Percentiles rank a stretch among this genome's conserved stretches.
Evolutionary conservation across 2,329 filamentous ascomycete genomes (phyloP).

Genomic region (Beauveria pseudobassiana): DNA sequence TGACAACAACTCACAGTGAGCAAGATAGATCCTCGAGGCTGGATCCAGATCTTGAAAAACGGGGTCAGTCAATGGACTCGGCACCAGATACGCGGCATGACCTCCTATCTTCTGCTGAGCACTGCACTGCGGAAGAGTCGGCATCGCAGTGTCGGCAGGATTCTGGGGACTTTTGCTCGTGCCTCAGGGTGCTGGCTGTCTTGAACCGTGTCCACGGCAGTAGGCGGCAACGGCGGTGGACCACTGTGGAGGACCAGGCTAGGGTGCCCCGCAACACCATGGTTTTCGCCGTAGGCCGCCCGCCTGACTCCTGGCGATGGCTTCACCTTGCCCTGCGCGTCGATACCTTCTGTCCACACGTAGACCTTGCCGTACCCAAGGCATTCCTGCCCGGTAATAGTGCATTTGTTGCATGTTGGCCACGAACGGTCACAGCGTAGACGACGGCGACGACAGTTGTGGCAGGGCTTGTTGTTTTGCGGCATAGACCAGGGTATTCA

Average conservation of each 20-base stretch:
- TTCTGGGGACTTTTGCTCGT: background rate
- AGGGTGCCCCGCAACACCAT: slow-evolving; percentile 13
- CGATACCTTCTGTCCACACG: slow-evolving; percentile 49
- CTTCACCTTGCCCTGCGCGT: slow-evolving; percentile 39
- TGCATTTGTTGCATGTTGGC: slow-evolving; percentile 53
- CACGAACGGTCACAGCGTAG: slow-evolving; percentile 55
- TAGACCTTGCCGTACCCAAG: slow-evolving; percentile 55
- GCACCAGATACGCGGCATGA: background rate
- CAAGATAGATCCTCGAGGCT: slow-evolving; percentile 38
- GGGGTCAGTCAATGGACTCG: slow-evolving; percentile 39
- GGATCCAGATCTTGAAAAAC: slow-evolving; percentile 45
- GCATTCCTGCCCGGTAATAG: slow-evolving; percentile 47
- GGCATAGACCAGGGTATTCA: slow-evolving; percentile 17
- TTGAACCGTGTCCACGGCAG: background rate
- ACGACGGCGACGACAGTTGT: slow-evolving; percentile 54
- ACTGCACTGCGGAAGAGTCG: background rate
- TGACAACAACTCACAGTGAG: slow-evolving; percentile 37
- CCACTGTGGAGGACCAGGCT: slow-evolving; percentile 7
- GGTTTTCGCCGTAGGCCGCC: slow-evolving; percentile 15
- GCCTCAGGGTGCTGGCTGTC: background rate
- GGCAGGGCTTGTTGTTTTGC: slow-evolving; percentile 41
- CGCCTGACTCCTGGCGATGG: slow-evolving; percentile 20
- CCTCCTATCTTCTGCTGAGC: background rate
- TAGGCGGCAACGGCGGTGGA: background rate
- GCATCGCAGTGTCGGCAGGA: background rate